Evolutionary conservation across 441 rosid genomes (phyloP).

Genomic region (Theobroma grandiflorum): DNA sequence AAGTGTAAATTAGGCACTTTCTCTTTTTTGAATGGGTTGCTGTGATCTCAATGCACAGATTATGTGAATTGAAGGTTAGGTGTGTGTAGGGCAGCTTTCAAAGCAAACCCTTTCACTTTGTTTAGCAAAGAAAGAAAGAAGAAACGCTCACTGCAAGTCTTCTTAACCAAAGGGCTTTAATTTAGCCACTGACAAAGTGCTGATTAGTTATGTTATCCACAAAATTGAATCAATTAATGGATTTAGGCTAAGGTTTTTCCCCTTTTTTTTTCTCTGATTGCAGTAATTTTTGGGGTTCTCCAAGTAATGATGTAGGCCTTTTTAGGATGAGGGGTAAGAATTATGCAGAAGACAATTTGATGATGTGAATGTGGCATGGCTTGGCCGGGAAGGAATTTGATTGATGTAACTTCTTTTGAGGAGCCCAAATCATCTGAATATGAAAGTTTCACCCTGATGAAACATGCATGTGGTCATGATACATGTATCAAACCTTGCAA

Average conservation of each 20-base stretch:
- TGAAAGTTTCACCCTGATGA: background rate
- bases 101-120: background rate
- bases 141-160: background rate
- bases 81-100: conserved; percentile 8
- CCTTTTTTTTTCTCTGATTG: too few species aligned
- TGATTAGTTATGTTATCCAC: background rate
- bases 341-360: background rate
- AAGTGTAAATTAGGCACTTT: background rate
- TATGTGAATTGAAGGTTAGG: background rate
- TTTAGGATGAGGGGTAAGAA: background rate
- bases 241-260: too few species aligned
- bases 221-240: background rate
- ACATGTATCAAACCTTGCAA: background rate
- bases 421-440: background rate
- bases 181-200: background rate
- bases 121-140: background rate
- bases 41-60: background rate
- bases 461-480: conserved; percentile 4
- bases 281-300: background rate
- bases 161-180: background rate
- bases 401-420: conserved; percentile 7
- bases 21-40: background rate
- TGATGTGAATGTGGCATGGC: background rate
- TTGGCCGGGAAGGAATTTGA: background rate
- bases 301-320: background rate